These are phyloP conservation scores for Alternaria sp. DNA, from an alignment of 2,329 filamentous ascomycete species.

Conservation along the genomic window DNA sequence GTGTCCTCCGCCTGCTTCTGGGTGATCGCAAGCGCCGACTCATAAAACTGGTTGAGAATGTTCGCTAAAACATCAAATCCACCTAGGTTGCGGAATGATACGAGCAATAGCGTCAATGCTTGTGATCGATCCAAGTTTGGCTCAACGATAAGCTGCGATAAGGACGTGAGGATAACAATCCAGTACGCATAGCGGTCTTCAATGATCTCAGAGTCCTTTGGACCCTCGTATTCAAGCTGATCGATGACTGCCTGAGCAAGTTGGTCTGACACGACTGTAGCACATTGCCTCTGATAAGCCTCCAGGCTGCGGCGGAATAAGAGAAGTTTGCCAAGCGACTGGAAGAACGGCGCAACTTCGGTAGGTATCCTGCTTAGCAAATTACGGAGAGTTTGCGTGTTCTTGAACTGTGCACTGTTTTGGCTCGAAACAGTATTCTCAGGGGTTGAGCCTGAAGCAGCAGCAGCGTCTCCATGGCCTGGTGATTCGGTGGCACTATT, in stretches of 20 bases:
- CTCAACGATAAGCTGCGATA: conserved; percentile 82
- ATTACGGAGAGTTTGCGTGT: conserved; percentile 78
- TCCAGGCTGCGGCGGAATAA: conserved; percentile 79
- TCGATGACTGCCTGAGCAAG: conserved; percentile 75
- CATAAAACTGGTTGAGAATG: conserved; percentile 74
- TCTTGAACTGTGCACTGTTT: conserved; percentile 66
- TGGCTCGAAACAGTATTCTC: conserved; percentile 30
- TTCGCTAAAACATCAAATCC: conserved; percentile 78
- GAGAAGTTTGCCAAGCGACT: conserved; percentile 82
- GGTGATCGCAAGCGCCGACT: conserved; percentile 62
- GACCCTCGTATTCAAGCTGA: conserved; percentile 66
- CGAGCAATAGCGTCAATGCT: conserved; percentile 74
- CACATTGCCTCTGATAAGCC: conserved; percentile 67
- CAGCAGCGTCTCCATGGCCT: conserved; percentile 23
- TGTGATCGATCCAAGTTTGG: conserved; percentile 57
- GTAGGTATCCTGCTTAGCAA: conserved; percentile 81
- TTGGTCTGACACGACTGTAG: conserved; percentile 68
- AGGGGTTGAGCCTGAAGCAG: conserved; percentile 17
- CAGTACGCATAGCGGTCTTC: conserved; percentile 78
- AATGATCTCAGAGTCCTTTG: conserved; percentile 59
- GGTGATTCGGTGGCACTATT: conserved; percentile 34
- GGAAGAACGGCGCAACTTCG: conserved; percentile 84
- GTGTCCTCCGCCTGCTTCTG: conserved; percentile 53
- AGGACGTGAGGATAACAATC: conserved; percentile 79
- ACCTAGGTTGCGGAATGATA: conserved; percentile 83